phyloP scores from a whole-genome alignment of 495 filamentous ascomycete genomes.

The Aspergillus egyptiacus region DNA sequence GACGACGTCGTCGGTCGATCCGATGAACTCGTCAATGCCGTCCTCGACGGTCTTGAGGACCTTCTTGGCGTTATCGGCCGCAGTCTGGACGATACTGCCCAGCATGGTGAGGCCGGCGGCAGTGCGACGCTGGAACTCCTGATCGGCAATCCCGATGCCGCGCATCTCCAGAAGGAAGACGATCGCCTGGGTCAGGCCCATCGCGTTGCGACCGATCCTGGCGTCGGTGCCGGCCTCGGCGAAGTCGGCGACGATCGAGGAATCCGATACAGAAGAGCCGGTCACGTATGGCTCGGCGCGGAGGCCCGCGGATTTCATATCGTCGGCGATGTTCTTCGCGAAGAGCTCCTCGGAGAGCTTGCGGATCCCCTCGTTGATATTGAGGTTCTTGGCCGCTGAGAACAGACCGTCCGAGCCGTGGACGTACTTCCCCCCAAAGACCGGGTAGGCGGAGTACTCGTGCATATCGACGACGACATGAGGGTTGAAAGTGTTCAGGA shows the following conservation, averaged over 20 bases:
- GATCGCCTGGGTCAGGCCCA: constrained; percentile 7
- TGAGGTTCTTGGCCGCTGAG: constrained; percentile 8
- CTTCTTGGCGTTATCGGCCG: constrained; percentile 4
- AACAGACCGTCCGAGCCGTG: constrained; percentile 7
- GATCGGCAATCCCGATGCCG: constrained; percentile 3
- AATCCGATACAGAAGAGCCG: constrained; percentile 2
- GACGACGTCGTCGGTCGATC: constrained; percentile 1
- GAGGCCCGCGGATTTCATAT: constrained; percentile 5
- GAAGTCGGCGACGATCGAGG: constrained; percentile 1
- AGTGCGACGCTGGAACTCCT: constrained; percentile 10
- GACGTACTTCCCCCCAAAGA: constrained; percentile 3
- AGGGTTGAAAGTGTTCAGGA: constrained; percentile 2
- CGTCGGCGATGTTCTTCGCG: constrained; percentile 2
- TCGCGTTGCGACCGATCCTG: constrained; percentile 7
- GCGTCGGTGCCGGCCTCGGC: constrained; percentile 8
- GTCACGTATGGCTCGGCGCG: constrained; percentile 9
- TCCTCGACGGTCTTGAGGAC: constrained; percentile 3
- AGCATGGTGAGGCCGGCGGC: constrained; percentile 7
- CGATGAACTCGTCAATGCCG: constrained; percentile 3
- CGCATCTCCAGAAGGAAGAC: constrained; percentile 8
- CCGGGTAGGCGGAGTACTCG: not conserved
- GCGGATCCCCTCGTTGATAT: constrained; percentile 8
- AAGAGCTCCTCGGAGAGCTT: constrained; percentile 5
- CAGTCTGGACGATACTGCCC: constrained; percentile 7
- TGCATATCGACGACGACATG: constrained; percentile 10